phyloP scores from a whole-genome alignment of 2,329 filamentous ascomycete species.

The Exophiala lecanii-corni region DNA sequence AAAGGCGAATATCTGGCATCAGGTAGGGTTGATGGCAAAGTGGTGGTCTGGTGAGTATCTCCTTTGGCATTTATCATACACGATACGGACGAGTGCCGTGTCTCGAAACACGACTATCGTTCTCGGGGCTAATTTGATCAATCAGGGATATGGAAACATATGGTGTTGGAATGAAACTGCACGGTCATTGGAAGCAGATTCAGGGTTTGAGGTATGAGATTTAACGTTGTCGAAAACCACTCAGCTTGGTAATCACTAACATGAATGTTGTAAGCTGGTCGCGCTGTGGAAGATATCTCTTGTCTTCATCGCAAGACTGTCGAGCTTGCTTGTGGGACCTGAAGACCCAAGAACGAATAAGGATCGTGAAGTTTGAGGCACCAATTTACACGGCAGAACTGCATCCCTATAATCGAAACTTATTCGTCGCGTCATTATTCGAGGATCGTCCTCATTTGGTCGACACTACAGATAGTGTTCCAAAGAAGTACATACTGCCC shows the following conservation, averaged over 20 bases:
- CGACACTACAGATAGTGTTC: conserved; percentile 65
- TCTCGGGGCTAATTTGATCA: not conserved
- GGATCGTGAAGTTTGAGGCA: conserved; percentile 85
- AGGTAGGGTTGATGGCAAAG: conserved; percentile 84
- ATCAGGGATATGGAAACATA: conserved; percentile 82
- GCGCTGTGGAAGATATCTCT: conserved; percentile 78
- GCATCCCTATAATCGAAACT: conserved; percentile 78
- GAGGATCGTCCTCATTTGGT: conserved; percentile 89
- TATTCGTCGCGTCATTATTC: conserved; percentile 87
- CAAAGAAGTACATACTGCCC: conserved; percentile 71
- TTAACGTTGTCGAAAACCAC: too few relatives aligned
- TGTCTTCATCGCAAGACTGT: conserved; percentile 94
- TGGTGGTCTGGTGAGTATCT: conserved; percentile 69
- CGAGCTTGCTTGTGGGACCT: conserved; percentile 96
- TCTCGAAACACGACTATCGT: not conserved
- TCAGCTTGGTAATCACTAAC: too few relatives aligned
- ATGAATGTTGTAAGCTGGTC: conserved; percentile 64
- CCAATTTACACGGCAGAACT: conserved; percentile 95
- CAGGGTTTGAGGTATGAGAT: conserved; percentile 69
- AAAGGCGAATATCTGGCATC: conserved; percentile 92
- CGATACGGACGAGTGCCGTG: not conserved
- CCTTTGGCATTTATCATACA: not conserved
- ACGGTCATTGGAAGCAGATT: conserved; percentile 88
- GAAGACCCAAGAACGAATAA: conserved; percentile 63
- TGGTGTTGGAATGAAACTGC: conserved; percentile 88